Base-by-base conservation (phyloP, 345 rosid genomes). In the Gossypium anomalum region DNA sequence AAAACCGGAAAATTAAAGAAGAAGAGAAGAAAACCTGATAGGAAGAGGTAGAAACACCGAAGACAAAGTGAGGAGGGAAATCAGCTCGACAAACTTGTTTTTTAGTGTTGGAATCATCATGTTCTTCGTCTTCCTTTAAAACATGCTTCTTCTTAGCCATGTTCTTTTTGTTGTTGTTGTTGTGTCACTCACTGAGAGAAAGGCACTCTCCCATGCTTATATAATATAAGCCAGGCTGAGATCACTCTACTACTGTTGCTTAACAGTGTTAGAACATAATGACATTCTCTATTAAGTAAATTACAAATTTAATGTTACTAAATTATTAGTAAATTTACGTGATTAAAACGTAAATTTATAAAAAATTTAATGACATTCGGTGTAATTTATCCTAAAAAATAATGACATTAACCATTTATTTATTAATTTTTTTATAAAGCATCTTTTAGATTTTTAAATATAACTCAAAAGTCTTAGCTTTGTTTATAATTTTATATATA, bases 31-130 rank as follows among this genome's bases (percentile, higher is more conserved):
- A 11, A 48, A 88, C 92, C 89, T 88, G 89, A 71, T 85, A 88
- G 76, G 89, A 86, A 64, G 92, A 77, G 48, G 92, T 86, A 71
- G 87, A 84, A 29, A 86, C 92, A 63, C 92, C 92, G 70, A 86
- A 88, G 62, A 86, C 77, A 79, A 86, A 86, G 23, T 74, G 10
- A 41, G 89, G 79, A 43, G 88, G 89, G 79, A 88, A 88, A 43
- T 70, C 71, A 23, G 82, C 75, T 64, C 85, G 87, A 70, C 53
- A 22, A 27, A 80, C 70, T 65, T 74, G 48, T 12, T 66, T 70
- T 4, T 2, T 43, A 8, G 16, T 57, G 66, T 3, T 25, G 45
- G 58, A 68, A 25, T 4, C 23, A 49, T 49, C 23, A 49, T 49
- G 22, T 16, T 49, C 72, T 15, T 25, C 58, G 2, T 16, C 72